Evolutionary conservation across 257 asterid species (phyloP).

Genomic region (Orobanche coerulescens): DNA sequence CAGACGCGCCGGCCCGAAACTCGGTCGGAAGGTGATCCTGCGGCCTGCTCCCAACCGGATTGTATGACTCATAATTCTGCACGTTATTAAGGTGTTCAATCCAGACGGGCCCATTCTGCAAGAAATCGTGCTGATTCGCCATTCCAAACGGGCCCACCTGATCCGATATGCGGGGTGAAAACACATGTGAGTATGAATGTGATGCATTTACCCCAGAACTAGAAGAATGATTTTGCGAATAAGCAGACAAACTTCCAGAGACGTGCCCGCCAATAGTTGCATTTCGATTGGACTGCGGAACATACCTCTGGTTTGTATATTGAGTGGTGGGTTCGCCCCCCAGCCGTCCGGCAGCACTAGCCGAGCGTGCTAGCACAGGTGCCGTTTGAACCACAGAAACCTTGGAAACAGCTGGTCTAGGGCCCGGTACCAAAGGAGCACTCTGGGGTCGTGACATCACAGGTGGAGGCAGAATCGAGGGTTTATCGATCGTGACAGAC

Average conservation of each 20-base stretch:
- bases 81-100: constrained; percentile 37
- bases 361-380: constrained; percentile 63
- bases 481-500: constrained; percentile 52
- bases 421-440: constrained; percentile 62
- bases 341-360: constrained; percentile 69
- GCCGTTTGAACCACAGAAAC: constrained; percentile 52
- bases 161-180: constrained; percentile 38
- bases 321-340: constrained; percentile 47
- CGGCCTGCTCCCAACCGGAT: constrained; percentile 32
- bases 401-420: constrained; percentile 46
- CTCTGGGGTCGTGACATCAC: constrained; percentile 79
- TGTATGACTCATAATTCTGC: constrained; percentile 34
- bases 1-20: constrained; percentile 37
- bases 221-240: constrained; percentile 37
- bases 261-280: constrained; percentile 51
- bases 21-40: constrained; percentile 41
- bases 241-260: constrained; percentile 36
- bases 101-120: constrained; percentile 47
- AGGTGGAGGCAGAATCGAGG: constrained; percentile 34
- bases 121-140: constrained; percentile 31
- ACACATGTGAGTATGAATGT: constrained; percentile 35
- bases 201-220: constrained; percentile 39
- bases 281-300: constrained; percentile 75
- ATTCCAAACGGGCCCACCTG: constrained; percentile 46
- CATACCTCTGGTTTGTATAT: constrained; percentile 40